Percentiles rank a stretch among this genome's conserved stretches.
These are phyloP conservation scores for Bruguiera sexangula DNA, from an alignment of 345 rosid genomes.

Conservation along the genomic window DNA sequence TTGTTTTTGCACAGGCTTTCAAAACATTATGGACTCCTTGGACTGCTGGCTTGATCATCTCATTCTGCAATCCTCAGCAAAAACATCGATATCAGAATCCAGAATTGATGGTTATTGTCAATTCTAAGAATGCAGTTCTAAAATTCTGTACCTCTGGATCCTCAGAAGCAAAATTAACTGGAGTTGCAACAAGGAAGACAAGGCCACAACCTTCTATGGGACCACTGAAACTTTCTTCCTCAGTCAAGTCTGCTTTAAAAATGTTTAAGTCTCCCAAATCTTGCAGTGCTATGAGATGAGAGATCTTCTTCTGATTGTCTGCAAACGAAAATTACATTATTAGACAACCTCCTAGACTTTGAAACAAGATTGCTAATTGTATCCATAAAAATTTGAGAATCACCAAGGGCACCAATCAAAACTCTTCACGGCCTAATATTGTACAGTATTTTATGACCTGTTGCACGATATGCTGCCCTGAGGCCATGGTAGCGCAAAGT, in stretches of 20 bases:
- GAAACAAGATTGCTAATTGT: background rate
- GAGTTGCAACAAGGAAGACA: slow-evolving; percentile 94
- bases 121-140: background rate
- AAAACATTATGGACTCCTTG: slow-evolving; percentile 79
- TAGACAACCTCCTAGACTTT: background rate
- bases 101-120: background rate
- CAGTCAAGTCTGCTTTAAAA: slow-evolving; percentile 64
- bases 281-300: slow-evolving; percentile 51
- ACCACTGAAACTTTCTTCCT: slow-evolving; percentile 58
- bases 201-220: slow-evolving; percentile 57
- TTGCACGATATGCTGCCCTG: too few relatives aligned
- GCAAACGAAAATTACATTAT: slow-evolving; percentile 12
- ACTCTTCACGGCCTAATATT: too few relatives aligned
- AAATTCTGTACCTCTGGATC: slow-evolving; percentile 69
- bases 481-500: too few relatives aligned
- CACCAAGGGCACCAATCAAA: too few relatives aligned
- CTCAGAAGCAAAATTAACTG: slow-evolving; percentile 68
- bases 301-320: slow-evolving; percentile 61
- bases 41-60: slow-evolving; percentile 84
- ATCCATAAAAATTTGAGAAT: too few relatives aligned
- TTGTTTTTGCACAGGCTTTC: slow-evolving; percentile 57
- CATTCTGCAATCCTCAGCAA: slow-evolving; percentile 42
- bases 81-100: too few relatives aligned
- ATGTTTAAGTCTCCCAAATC: slow-evolving; percentile 60
- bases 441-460: too few relatives aligned